Base-by-base conservation (phyloP, 768 basidiomycete genomes). In the Xerocomellus amylosporus region DNA sequence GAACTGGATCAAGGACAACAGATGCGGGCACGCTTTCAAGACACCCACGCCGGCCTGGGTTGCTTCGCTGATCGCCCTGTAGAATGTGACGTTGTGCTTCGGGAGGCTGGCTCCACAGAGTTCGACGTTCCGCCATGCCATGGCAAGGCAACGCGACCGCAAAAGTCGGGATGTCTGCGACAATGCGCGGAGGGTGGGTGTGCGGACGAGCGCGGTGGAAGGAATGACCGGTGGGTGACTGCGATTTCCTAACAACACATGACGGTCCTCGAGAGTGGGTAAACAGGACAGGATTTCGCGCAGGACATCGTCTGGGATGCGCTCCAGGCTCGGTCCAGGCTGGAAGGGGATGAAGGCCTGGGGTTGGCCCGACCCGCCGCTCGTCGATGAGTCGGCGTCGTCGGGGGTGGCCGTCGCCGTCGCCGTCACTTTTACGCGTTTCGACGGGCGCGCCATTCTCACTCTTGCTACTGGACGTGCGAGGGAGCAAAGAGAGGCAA, bases 41-140 rank as follows among this genome's bases (percentile, higher is more conserved):
- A 54, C 52, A 20, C 22, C 40, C 1, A 17, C 12, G 14, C 3
- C n/a, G 10, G 13, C 4, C 22, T 19, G 30, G 38, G 34, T 60
- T 22, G 33, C 50, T 20, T 44, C 43, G 2, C 40, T 41, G 12
- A 56, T 34, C 7, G 9, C 39, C 33, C 6, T 31, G 19, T 24
- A 56, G 30, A 51, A 50, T 9, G 28, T 22, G 20, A 15, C 8
- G 1, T 22, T 6, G 15, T 40, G 5, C 20, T 39, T 15, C 0
- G 37, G 41, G 4, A 41, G 31, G 13, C 36, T 36, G 14, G 26
- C 41, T 15, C 40, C 17, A 33, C 51, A 62, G 1, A 62, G 34
- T 4, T 53, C 49, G 4, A 55, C 5, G 12, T 33, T 51, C 26
- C 14, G 51, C 62, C 60, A 63, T 13, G 57, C 60, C 54, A 63